Evolutionary conservation across 129 eudicot species (phyloP), one percentile per base, ranked within the genome.

Genomic region (Smallanthus sonchifolius): DNA sequence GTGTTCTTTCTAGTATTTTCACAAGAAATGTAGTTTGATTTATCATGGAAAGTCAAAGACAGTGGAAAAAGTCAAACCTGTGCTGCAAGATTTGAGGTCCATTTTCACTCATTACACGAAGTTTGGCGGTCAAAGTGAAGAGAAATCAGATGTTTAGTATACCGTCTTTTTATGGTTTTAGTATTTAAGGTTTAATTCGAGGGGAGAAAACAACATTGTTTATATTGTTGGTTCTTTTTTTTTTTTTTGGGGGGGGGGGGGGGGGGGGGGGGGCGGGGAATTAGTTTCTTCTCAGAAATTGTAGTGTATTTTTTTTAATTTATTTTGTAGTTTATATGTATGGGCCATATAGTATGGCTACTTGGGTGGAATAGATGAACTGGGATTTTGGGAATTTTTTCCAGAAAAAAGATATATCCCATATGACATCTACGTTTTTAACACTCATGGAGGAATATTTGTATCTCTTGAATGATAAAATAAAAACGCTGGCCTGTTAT

Each of bases 161-260:
- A 39, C 32, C 14, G 30, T 24, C 69, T 20, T 55, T 51, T 13
- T 65, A 54, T 43, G 28, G 56, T 56, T 52, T 37, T 47, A 60
- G 75, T 52, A 56, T 61, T 24, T 30, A 52, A 81, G 78, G 80
- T 19, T 3, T 36, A 70, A 34, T 19, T 74, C n/a, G 35, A 38
- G 35, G 56, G 16, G 57, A 14, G 60, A 19, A 19, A 43, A 54
- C 74, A 51, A 59, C 28, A 40, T 10, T 87, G 91, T 84, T 80
- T 76, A 84, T 87, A 81, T 59, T 68, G 70, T 77, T 83, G 80
- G 85, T 76, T 43, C 28, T 28, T 67, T 80, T 70, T 72, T n/a
- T n/a, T n/a, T n/a, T n/a, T n/a, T n/a, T n/a, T n/a, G n/a, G n/a
- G n/a, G n/a, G n/a, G n/a, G n/a, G n/a, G n/a, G n/a, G n/a, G n/a